These are phyloP conservation scores for Sporisorium iseilematis-ciliati DNA, from an alignment of 1,284 basidiomycete genomes.

Conservation along the genomic window DNA sequence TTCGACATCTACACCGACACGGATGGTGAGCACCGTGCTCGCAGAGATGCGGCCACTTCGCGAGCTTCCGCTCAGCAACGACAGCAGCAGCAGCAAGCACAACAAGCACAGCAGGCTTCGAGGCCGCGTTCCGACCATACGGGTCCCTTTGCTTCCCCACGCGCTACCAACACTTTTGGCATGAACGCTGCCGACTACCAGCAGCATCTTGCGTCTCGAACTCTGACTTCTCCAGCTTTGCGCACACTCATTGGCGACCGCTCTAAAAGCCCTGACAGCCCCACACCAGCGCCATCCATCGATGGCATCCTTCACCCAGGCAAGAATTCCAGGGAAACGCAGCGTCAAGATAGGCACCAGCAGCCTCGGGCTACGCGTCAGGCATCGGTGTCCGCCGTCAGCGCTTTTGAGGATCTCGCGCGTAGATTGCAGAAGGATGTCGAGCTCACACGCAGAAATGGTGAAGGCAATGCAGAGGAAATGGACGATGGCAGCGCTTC, in stretches of 20 bases:
- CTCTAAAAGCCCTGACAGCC: constrained; percentile 50
- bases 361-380: constrained; percentile 28
- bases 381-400: constrained; percentile 22
- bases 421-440: constrained; percentile 47
- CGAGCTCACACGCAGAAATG: constrained; percentile 28
- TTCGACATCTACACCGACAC: constrained; percentile 47
- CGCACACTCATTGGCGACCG: constrained; percentile 51
- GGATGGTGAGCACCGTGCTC: constrained; percentile 31
- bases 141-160: constrained; percentile 42
- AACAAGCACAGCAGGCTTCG: neutral
- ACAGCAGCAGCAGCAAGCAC: constrained; percentile 7
- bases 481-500: constrained; percentile 37
- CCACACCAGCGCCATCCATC: constrained; percentile 47
- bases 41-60: constrained; percentile 6
- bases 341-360: constrained; percentile 18
- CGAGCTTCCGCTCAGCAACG: constrained; percentile 5
- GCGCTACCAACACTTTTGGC: constrained; percentile 37
- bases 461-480: constrained; percentile 25
- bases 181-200: constrained; percentile 51
- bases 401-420: constrained; percentile 47
- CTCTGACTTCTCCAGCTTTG: constrained; percentile 46
- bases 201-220: constrained; percentile 47
- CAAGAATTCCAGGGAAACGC: constrained; percentile 12
- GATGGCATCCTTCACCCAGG: constrained; percentile 35
- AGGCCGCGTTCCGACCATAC: constrained; percentile 29